Conservation (phyloP, 495 filamentous ascomycete species). For the Annulohypoxylon nitens region DNA sequence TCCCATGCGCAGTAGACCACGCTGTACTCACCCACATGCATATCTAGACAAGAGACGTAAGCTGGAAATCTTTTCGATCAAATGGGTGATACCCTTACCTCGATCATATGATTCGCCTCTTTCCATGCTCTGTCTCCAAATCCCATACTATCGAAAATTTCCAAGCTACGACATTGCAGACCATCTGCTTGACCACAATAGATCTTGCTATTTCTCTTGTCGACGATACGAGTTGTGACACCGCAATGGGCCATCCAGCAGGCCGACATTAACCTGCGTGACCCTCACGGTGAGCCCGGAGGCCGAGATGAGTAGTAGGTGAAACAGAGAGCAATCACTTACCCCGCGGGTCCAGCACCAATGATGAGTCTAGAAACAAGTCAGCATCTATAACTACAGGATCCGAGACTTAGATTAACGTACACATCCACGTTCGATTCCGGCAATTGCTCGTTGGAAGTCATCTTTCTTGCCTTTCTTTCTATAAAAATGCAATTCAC, state of each 20-base stretch:
- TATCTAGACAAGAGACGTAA: conserved; percentile 53
- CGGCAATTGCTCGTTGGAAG: conserved; percentile 20
- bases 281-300: conserved; percentile 8
- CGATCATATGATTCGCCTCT: conserved; percentile 68
- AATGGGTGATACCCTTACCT: conserved; percentile 34
- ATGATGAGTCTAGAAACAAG: conserved; percentile 63
- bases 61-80: conserved; percentile 6
- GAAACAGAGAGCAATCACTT: conserved; percentile 24
- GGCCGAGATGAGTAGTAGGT: not conserved
- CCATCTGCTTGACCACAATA: conserved; percentile 75
- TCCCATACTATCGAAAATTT: conserved; percentile 77
- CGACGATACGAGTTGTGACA: conserved; percentile 69
- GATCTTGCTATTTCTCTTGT: conserved; percentile 69
- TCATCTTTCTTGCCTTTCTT: conserved; percentile 22
- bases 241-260: conserved; percentile 73
- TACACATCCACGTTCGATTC: conserved; percentile 56
- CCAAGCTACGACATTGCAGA: conserved; percentile 64
- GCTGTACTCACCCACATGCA: conserved; percentile 45
- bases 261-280: conserved; percentile 67
- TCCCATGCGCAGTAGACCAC: not conserved
- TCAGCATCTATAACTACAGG: conserved; percentile 12
- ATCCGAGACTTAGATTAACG: conserved; percentile 5
- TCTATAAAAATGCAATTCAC: not conserved
- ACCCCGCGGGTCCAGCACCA: conserved; percentile 72
- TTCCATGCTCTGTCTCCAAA: conserved; percentile 71